These are phyloP conservation scores for Monilinia fructicola DNA, from an alignment of 2,329 filamentous ascomycete species.

Conservation along the genomic window DNA sequence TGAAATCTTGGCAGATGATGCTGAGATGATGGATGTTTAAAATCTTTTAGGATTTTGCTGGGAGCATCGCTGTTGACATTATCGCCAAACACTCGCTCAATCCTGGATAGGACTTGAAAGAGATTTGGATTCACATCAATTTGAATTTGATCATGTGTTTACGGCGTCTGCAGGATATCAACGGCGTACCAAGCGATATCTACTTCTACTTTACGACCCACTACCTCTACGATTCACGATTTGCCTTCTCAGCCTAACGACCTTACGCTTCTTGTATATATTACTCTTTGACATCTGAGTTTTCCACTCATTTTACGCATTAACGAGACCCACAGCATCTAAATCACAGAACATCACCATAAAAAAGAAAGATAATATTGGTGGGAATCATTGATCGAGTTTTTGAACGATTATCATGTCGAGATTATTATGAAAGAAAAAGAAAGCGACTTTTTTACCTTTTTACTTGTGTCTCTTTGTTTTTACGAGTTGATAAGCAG, in stretches of 20 bases:
- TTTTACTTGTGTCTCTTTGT: constrained; percentile 20
- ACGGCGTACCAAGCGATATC: constrained; percentile 27
- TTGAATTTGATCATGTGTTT: constrained; percentile 32
- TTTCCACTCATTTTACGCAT: constrained; percentile 34
- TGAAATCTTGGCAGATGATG: constrained; percentile 43
- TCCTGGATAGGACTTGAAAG: constrained; percentile 39
- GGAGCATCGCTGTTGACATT: constrained; percentile 25
- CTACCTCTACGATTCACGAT: constrained; percentile 27
- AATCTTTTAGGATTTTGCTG: constrained; percentile 27
- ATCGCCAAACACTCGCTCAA: constrained; percentile 30
- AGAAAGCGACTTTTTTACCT: constrained; percentile 19
- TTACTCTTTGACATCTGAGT: constrained; percentile 27
- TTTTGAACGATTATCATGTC: constrained; percentile 25
- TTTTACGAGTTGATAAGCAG: constrained; percentile 15
- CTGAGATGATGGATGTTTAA: constrained; percentile 43
- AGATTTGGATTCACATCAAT: constrained; percentile 35
- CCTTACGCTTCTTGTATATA: constrained; percentile 33
- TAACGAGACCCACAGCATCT: constrained; percentile 32
- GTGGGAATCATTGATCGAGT: constrained; percentile 17
- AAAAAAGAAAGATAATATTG: constrained; percentile 11
- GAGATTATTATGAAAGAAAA: constrained; percentile 24
- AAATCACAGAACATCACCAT: constrained; percentile 25
- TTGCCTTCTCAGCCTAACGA: constrained; percentile 29
- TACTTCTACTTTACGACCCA: constrained; percentile 23
- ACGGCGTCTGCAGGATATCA: constrained; percentile 35